Evolutionary conservation across 2,329 filamentous ascomycete genomes (phyloP).

Genomic region (Penicillium occitanis): DNA sequence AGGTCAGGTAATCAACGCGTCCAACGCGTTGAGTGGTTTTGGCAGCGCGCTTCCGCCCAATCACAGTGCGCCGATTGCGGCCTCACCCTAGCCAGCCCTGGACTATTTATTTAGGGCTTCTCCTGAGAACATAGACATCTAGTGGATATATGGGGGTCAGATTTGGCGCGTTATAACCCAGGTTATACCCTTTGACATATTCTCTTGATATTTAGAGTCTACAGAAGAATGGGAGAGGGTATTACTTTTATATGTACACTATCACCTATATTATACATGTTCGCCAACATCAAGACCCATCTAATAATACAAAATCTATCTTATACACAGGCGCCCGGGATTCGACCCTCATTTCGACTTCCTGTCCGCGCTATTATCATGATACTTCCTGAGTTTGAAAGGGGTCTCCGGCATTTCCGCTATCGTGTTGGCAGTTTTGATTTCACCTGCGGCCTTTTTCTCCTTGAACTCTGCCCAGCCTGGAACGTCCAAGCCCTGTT

Average conservation of each 20-base stretch:
- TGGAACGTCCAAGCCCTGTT: slow-evolving; percentile 47
- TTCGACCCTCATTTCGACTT: not conserved
- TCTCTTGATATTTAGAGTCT: not conserved
- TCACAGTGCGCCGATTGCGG: not conserved
- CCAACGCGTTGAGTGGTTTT: slow-evolving; percentile 41
- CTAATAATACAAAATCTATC: slow-evolving; percentile 8
- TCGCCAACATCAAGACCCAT: not conserved
- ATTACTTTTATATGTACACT: not conserved
- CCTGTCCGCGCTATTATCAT: not conserved
- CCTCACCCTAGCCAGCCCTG: not conserved
- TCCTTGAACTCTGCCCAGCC: slow-evolving; percentile 49
- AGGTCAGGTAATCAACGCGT: slow-evolving; percentile 8
- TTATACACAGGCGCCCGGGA: not conserved
- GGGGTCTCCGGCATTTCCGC: not conserved
- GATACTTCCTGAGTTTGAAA: slow-evolving; percentile 8
- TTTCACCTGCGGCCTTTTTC: slow-evolving; percentile 19
- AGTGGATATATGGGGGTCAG: not conserved
- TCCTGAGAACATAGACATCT: not conserved
- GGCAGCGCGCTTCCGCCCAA: not conserved
- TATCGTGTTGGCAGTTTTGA: not conserved
- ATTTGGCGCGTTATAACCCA: too few relatives aligned
- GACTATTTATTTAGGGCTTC: not conserved
- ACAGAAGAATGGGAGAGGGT: not conserved
- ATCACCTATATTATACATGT: not conserved
- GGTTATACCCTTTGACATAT: not conserved